Evolutionary conservation across 139 green algal genomes (phyloP).

Genomic region (Gonium pectorale): DNA sequence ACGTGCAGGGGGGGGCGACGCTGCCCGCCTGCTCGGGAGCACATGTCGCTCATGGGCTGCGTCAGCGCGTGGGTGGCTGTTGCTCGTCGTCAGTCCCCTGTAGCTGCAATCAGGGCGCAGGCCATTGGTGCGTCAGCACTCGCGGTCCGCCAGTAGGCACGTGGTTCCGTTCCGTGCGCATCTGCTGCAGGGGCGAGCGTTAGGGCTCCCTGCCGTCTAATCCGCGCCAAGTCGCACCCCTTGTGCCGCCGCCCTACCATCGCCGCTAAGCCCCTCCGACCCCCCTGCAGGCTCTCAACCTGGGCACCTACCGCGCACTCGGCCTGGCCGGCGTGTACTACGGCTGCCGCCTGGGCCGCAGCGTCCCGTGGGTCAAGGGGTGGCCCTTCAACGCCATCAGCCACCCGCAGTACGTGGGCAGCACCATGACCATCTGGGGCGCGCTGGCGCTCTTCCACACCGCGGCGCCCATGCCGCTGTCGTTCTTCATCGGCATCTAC

Average conservation of each 20-base stretch:
- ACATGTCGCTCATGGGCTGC: too few relatives aligned
- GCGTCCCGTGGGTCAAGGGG: conserved; percentile 79
- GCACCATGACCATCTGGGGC: conserved; percentile 73
- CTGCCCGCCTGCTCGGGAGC: too few relatives aligned
- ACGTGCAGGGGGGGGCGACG: too few relatives aligned
- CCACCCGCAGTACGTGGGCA: conserved; percentile 88
- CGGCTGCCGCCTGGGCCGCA: conserved; percentile 79
- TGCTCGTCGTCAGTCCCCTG: too few relatives aligned
- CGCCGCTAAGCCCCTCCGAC: background rate
- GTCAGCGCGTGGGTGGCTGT: too few relatives aligned
- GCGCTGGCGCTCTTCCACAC: conserved; percentile 51
- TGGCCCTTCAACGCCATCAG: conserved; percentile 85
- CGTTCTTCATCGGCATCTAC: conserved; percentile 52
- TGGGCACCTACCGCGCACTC: conserved; percentile 80
- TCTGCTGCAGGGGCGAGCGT: too few relatives aligned
- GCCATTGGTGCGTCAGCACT: too few relatives aligned
- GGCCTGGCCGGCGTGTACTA: conserved; percentile 89
- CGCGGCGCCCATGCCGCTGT: conserved; percentile 24
- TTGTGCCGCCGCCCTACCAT: background rate
- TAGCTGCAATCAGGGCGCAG: too few relatives aligned
- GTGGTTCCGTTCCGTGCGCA: too few relatives aligned
- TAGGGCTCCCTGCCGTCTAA: too few relatives aligned
- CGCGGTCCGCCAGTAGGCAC: background rate
- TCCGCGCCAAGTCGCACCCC: too few relatives aligned
- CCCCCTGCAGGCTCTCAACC: conserved; percentile 74